phyloP scores from a whole-genome alignment of 1,139 yeast species.

The Candida labiduridarum region DNA sequence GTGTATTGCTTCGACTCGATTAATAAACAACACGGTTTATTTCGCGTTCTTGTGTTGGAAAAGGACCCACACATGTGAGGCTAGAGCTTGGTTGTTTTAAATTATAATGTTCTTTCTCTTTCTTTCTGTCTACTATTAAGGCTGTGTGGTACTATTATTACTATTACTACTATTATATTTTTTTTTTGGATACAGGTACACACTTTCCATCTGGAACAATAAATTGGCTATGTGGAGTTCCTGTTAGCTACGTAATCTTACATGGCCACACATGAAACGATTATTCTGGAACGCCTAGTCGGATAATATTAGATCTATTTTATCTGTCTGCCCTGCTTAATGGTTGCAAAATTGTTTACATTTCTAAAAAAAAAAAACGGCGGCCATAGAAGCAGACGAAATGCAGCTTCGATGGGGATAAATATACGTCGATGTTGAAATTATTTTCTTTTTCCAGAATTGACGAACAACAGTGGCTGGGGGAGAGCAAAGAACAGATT shows the following conservation, averaged over 20 bases:
- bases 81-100: not conserved
- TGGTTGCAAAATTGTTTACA: not conserved
- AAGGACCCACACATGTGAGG: not conserved
- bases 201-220: not conserved
- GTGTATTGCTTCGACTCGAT: too few species aligned
- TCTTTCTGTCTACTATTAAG: not conserved
- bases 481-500: too few species aligned
- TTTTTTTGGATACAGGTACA: not conserved
- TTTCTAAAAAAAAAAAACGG: too few species aligned
- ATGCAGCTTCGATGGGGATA: too few species aligned
- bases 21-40: not conserved
- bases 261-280: not conserved
- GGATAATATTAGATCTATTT: too few species aligned
- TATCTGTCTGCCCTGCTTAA: not conserved
- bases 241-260: not conserved
- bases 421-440: too few species aligned
- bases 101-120: not conserved
- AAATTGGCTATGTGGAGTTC: not conserved
- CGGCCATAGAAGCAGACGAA: too few species aligned
- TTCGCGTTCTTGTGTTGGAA: not conserved
- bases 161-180: not conserved
- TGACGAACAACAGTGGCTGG: too few species aligned
- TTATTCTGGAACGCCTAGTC: not conserved
- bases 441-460: too few species aligned
- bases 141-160: not conserved